Conservation (phyloP, 2,329 filamentous ascomycete genomes). For the Daldinia sp. region DNA sequence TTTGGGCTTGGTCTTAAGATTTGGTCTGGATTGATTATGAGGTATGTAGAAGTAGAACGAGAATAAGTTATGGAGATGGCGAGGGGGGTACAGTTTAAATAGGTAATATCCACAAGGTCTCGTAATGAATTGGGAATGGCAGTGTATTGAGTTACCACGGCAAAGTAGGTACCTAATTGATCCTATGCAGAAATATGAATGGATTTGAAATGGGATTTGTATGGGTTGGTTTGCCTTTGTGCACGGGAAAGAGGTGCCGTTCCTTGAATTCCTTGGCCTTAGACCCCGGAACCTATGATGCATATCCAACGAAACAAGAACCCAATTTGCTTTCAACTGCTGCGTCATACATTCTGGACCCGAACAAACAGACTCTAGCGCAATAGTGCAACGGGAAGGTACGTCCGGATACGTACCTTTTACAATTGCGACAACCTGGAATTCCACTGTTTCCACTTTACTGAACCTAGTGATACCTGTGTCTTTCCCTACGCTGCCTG, state of each 20-base stretch:
- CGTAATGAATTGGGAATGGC: slow-evolving; percentile 15
- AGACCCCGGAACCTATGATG: slow-evolving; percentile 34
- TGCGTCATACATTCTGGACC: slow-evolving; percentile 35
- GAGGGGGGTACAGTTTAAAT: slow-evolving; percentile 29
- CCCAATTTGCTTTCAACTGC: slow-evolving; percentile 27
- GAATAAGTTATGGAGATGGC: slow-evolving; percentile 1
- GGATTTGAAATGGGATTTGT: not conserved
- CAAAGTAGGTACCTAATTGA: not conserved
- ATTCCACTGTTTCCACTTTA: not conserved
- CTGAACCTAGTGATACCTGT: not conserved
- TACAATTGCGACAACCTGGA: not conserved
- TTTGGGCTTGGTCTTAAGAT: not conserved
- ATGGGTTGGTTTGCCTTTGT: slow-evolving; percentile 21
- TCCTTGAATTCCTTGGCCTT: slow-evolving; percentile 30
- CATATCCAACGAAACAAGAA: slow-evolving; percentile 36
- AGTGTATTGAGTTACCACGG: slow-evolving; percentile 24
- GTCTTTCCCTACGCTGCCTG: not conserved
- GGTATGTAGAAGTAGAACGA: not conserved
- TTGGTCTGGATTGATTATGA: not conserved
- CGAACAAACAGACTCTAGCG: slow-evolving; percentile 8
- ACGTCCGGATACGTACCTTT: not conserved
- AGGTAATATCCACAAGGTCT: slow-evolving; percentile 29
- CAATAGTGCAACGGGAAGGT: not conserved
- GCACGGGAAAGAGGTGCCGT: slow-evolving; percentile 28
- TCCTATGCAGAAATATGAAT: not conserved